phyloP scores from a whole-genome alignment of 2,329 filamentous ascomycete species.

The Phialocephala sp. region DNA sequence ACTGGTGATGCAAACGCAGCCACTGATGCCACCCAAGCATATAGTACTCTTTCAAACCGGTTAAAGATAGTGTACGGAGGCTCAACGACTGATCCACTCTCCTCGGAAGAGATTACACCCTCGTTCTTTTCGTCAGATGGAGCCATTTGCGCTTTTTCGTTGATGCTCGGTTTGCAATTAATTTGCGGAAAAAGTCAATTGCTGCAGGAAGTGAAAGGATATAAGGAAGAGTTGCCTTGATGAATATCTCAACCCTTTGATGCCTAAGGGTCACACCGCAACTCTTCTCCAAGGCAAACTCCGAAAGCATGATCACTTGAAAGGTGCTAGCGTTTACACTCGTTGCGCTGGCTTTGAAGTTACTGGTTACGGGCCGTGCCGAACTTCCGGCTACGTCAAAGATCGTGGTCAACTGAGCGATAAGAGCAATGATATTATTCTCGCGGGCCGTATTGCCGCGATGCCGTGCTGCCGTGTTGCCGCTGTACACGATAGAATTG shows the following conservation, averaged over 20 bases:
- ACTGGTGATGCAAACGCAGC: slow-evolving; percentile 27
- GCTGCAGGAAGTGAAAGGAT: neutral
- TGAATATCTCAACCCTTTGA: neutral
- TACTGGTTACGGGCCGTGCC: slow-evolving; percentile 6
- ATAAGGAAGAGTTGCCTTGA: neutral
- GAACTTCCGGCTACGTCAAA: neutral
- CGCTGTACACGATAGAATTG: neutral
- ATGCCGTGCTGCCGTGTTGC: slow-evolving; percentile 1
- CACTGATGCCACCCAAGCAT: slow-evolving; percentile 18
- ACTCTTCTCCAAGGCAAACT: neutral
- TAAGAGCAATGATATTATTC: slow-evolving; percentile 3
- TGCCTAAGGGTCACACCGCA: neutral
- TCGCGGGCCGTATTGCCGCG: slow-evolving; percentile 1
- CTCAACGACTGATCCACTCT: neutral
- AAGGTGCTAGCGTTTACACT: neutral
- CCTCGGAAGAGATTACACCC: neutral
- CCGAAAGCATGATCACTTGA: slow-evolving; percentile 3
- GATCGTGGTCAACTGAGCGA: neutral
- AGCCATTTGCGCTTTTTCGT: neutral
- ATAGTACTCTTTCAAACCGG: slow-evolving; percentile 1
- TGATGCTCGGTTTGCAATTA: neutral
- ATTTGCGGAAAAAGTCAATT: neutral
- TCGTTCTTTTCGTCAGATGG: neutral
- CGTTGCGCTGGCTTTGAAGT: neutral
- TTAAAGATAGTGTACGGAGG: neutral